Evolutionary conservation across 495 filamentous ascomycete genomes (phyloP).

Genomic region (Talaromyces thailandensis): DNA sequence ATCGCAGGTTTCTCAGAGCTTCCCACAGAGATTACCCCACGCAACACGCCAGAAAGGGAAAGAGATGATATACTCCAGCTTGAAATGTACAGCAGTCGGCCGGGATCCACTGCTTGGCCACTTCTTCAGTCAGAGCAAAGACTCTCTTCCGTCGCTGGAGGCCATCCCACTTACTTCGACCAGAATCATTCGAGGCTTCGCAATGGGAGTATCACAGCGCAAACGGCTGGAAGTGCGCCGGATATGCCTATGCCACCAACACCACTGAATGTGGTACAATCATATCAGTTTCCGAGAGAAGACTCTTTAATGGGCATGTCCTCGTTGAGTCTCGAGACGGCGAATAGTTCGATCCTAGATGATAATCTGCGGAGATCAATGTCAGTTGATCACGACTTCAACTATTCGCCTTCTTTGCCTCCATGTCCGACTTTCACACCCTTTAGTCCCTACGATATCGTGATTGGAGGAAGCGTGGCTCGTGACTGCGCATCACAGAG

Average conservation of each 20-base stretch:
- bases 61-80: conserved; percentile 16
- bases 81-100: conserved; percentile 16
- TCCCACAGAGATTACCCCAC: conserved; percentile 30
- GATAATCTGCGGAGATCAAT: conserved; percentile 21
- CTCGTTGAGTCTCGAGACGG: conserved; percentile 36
- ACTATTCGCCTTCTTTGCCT: conserved; percentile 22
- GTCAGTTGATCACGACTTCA: conserved; percentile 20
- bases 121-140: conserved; percentile 15
- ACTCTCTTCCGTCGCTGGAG: conserved; percentile 9
- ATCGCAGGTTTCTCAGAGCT: conserved; percentile 32
- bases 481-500: conserved; percentile 1
- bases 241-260: conserved; percentile 37
- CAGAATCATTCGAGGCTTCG: conserved; percentile 19
- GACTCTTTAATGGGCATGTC: conserved; percentile 32
- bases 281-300: conserved; percentile 30
- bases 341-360: conserved; percentile 41
- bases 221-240: conserved; percentile 31
- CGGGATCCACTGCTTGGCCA: conserved; percentile 26
- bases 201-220: conserved; percentile 29
- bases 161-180: conserved; percentile 16
- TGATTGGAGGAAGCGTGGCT: conserved; percentile 15
- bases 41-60: conserved; percentile 31
- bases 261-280: conserved; percentile 21
- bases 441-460: conserved; percentile 37
- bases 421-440: conserved; percentile 32